These are phyloP conservation scores for Moelleriella libera DNA, from an alignment of 2,329 filamentous ascomycete genomes.

Conservation along the genomic window DNA sequence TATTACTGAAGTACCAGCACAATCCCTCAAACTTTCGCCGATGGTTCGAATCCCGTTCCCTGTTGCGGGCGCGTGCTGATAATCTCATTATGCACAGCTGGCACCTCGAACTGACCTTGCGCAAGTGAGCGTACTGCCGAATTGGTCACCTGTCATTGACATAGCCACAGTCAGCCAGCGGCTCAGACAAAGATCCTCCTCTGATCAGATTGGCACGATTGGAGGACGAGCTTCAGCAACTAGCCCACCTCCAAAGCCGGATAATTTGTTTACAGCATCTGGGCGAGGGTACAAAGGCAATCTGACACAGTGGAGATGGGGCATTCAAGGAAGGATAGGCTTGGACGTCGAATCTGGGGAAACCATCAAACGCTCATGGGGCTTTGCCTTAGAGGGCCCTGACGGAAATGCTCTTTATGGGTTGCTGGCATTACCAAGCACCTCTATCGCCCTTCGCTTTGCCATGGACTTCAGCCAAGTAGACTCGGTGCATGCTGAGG, in stretches of 20 bases:
- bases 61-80: neutral
- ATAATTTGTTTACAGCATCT: slow-evolving; percentile 52
- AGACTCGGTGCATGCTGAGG: slow-evolving; percentile 24
- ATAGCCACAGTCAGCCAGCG: slow-evolving; percentile 21
- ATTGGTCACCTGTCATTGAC: slow-evolving; percentile 48
- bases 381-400: slow-evolving; percentile 20
- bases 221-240: too few species aligned
- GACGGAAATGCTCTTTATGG: slow-evolving; percentile 15
- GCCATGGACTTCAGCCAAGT: slow-evolving; percentile 31
- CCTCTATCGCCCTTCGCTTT: slow-evolving; percentile 32
- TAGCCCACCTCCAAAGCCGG: slow-evolving; percentile 13
- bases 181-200: neutral
- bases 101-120: slow-evolving; percentile 36
- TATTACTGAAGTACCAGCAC: neutral
- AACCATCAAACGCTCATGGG: slow-evolving; percentile 38
- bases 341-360: slow-evolving; percentile 37
- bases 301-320: slow-evolving; percentile 55
- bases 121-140: slow-evolving; percentile 37
- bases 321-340: slow-evolving; percentile 54
- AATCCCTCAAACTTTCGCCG: too few species aligned
- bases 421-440: slow-evolving; percentile 34
- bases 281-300: slow-evolving; percentile 48
- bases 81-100: slow-evolving; percentile 20
- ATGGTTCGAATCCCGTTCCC: too few species aligned
- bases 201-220: neutral